These are phyloP conservation scores for Chaetomium tenue DNA, from an alignment of 495 filamentous ascomycete species.

Conservation along the genomic window DNA sequence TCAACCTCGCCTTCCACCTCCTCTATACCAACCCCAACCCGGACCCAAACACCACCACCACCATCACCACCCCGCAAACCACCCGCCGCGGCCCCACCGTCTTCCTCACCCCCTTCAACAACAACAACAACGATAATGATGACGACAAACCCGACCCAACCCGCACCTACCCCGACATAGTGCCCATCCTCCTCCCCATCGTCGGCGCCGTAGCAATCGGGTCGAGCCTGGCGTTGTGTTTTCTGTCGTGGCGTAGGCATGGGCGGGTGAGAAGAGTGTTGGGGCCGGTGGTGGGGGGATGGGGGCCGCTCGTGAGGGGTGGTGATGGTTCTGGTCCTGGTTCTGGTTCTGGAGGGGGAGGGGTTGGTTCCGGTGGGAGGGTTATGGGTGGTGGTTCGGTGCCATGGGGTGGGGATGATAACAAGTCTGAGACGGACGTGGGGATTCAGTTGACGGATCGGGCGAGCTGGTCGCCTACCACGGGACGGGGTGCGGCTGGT, in stretches of 20 bases:
- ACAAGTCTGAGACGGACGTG: conserved; percentile 22
- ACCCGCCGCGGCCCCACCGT: conserved; percentile 24
- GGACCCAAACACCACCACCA: background rate
- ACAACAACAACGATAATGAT: background rate
- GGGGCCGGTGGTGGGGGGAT: conserved; percentile 16
- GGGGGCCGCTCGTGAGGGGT: background rate
- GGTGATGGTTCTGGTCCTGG: conserved; percentile 9
- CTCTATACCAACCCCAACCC: conserved; percentile 12
- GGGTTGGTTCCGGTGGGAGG: background rate
- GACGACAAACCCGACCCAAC: background rate
- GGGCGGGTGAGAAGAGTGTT: conserved; percentile 24
- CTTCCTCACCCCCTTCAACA: conserved; percentile 5
- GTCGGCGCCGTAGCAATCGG: conserved; percentile 21
- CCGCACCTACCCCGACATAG: conserved; percentile 3
- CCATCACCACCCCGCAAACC: conserved; percentile 1
- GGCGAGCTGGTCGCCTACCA: conserved; percentile 38
- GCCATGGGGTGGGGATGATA: conserved; percentile 15
- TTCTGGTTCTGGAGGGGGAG: no score
- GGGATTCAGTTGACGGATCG: conserved; percentile 37
- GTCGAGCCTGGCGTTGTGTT: conserved; percentile 20
- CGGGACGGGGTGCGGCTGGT: conserved; percentile 10
- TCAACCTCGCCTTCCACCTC: conserved; percentile 25
- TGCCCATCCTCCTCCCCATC: conserved; percentile 32
- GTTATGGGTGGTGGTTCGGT: background rate
- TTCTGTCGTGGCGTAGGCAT: conserved; percentile 19